phyloP scores from a whole-genome alignment of 106 monocot species.

The Agapanthus africanus region DNA sequence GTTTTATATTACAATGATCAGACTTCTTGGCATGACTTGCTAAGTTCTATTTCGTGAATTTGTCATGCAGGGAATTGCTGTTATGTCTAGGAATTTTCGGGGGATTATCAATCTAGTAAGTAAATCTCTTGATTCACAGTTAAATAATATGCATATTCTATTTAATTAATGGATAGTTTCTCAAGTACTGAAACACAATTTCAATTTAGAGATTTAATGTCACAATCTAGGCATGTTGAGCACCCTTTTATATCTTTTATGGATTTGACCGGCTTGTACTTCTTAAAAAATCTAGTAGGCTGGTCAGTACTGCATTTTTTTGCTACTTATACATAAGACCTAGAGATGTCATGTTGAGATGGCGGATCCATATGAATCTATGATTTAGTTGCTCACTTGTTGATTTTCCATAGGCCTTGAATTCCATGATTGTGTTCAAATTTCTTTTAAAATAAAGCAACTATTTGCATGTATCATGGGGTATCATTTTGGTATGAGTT shows the following conservation, averaged over 20 bases:
- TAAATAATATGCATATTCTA: neutral
- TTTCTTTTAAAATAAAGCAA: neutral
- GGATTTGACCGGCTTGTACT: neutral
- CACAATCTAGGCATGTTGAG: neutral
- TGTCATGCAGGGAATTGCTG: conserved; percentile 27
- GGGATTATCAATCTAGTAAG: conserved; percentile 34
- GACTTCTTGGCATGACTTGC: neutral
- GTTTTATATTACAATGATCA: neutral
- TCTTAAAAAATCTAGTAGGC: neutral
- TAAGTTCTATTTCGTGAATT: neutral
- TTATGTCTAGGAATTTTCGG: conserved; percentile 28
- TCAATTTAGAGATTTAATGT: neutral
- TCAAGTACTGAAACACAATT: neutral
- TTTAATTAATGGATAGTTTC: neutral
- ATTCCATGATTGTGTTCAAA: no score
- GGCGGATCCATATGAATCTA: neutral
- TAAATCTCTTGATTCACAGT: neutral
- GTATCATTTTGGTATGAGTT: neutral
- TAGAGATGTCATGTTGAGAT: neutral
- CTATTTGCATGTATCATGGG: neutral
- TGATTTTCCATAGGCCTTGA: no score
- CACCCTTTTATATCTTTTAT: neutral
- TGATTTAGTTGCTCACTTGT: no score
- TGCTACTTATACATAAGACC: neutral
- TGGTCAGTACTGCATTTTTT: neutral